Base-by-base conservation (phyloP, 345 rosid species). In the Salix brachista region DNA sequence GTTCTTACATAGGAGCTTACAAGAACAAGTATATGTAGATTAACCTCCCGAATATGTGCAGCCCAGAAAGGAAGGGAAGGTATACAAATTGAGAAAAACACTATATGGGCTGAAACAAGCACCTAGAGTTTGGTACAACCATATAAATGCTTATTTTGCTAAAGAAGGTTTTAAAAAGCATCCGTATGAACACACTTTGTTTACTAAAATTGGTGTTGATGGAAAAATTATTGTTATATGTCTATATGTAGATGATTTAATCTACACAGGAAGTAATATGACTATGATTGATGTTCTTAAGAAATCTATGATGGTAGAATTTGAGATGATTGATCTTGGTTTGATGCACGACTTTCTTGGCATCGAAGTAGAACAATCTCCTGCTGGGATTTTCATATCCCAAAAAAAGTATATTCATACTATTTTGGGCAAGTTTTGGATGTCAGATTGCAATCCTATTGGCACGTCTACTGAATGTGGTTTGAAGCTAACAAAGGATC, bases 401-500 rank as follows among this genome's bases (percentile, higher is more conserved):
- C 34, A 44, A 42, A 69, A 42, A 21, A 69, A 42, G 13, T 25
- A 69, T 44, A 1, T 25, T 0, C 0, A 2, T 12, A 32, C 26
- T 6, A 6, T 69, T 0, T n/a, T 69, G 12, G 19, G 13, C 1
- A 14, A 1, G 18, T 69, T 39, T 11, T 0, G 13, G 1, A 13
- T 69, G 19, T 13, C 23, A 1, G 2, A 44, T 39, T 42, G 4
- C 7, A 44, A 69, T 25, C 16, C 3, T 4, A 14, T n/a, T 3
- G 10, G 10, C 3, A 11, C 10, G 0, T 0, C 46, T 2, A 8
- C 3, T 11, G 0, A 8, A 8, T 11, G 0, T 11, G 14, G 46
- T 42, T 8, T 42, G 3, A 1, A 42, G 14, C 3, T 42, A 8
- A 11, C 3, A 2, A 42, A 11, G 2, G 4, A 42, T 42, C 12